A percentile compares a stretch with the other conserved stretches of the same genome.
phyloP scores from a whole-genome alignment of 2,329 filamentous ascomycete genomes.

The Huntiella moniliformis region DNA sequence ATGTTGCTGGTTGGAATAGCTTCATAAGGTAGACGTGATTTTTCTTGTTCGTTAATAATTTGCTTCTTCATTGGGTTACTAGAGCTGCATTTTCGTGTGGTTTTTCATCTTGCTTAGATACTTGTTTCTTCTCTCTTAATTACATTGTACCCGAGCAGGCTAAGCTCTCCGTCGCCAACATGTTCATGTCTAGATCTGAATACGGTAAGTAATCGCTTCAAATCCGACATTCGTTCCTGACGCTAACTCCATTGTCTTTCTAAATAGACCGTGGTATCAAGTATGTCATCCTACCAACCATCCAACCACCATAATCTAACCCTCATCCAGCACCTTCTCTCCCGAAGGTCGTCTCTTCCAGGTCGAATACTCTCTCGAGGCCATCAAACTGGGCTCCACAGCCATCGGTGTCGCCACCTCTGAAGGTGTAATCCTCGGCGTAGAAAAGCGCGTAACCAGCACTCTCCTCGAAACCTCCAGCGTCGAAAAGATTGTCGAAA shows the following conservation, averaged over 20 bases:
- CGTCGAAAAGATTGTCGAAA: slow-evolving; percentile 99
- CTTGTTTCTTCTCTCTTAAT: not conserved
- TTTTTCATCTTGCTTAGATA: not conserved
- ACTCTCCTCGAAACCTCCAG: slow-evolving; percentile 93
- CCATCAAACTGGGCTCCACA: slow-evolving; percentile 97
- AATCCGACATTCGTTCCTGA: not conserved
- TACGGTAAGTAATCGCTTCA: slow-evolving; percentile 51
- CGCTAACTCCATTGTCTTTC: slow-evolving; percentile 6
- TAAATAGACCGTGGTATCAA: slow-evolving; percentile 89
- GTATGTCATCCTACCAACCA: slow-evolving; percentile 31
- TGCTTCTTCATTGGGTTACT: not conserved
- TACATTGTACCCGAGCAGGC: not conserved
- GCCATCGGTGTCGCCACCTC: slow-evolving; percentile 95
- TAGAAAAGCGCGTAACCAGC: slow-evolving; percentile 97
- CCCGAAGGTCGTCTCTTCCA: slow-evolving; percentile 99
- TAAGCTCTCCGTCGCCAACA: slow-evolving; percentile 28
- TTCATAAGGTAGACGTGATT: not conserved
- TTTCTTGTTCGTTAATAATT: not conserved
- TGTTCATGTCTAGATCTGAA: slow-evolving; percentile 99
- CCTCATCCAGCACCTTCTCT: slow-evolving; percentile 67
- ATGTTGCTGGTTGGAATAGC: not conserved
- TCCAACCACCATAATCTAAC: not conserved
- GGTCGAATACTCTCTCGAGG: slow-evolving; percentile 99
- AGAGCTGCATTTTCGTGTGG: not conserved
- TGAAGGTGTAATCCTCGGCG: slow-evolving; percentile 86